These are phyloP conservation scores for Phytophthora capsici DNA, from an alignment of 352 stramenopile genomes.

Conservation along the genomic window DNA sequence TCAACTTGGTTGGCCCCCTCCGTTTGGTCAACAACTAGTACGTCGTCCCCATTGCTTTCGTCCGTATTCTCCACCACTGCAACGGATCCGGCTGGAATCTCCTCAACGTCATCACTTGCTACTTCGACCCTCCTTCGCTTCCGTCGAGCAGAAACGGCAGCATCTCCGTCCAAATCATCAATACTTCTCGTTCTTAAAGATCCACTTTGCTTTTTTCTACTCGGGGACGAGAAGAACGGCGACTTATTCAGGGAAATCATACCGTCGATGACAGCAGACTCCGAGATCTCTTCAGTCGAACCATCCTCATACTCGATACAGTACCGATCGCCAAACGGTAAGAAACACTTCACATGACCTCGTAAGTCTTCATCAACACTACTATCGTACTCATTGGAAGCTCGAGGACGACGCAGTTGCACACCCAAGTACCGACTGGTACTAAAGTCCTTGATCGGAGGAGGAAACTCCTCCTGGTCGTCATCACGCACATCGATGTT, in stretches of 20 bases:
- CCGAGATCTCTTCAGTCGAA: slow-evolving; percentile 49
- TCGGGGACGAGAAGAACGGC: slow-evolving; percentile 36
- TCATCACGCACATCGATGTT: slow-evolving; percentile 59
- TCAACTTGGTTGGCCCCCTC: slow-evolving; percentile 16
- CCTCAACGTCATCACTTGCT: neutral
- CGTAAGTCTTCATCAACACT: slow-evolving; percentile 22
- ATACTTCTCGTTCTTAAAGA: slow-evolving; percentile 15
- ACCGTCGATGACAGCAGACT: slow-evolving; percentile 64
- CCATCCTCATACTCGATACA: slow-evolving; percentile 61
- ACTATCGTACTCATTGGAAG: slow-evolving; percentile 4
- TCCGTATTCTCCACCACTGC: slow-evolving; percentile 23
- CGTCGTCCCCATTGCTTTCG: slow-evolving; percentile 18
- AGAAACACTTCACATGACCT: slow-evolving; percentile 58
- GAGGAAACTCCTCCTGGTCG: slow-evolving; percentile 52
- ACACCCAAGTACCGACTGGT: slow-evolving; percentile 64
- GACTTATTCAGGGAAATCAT: slow-evolving; percentile 59
- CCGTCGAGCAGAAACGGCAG: slow-evolving; percentile 4
- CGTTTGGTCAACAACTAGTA: slow-evolving; percentile 20
- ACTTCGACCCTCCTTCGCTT: slow-evolving; percentile 36
- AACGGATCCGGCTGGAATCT: slow-evolving; percentile 23
- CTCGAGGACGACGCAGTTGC: slow-evolving; percentile 29
- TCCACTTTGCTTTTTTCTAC: slow-evolving; percentile 5
- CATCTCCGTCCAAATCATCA: slow-evolving; percentile 18
- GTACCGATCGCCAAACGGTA: slow-evolving; percentile 70
- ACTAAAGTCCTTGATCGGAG: slow-evolving; percentile 54